A percentile compares a stretch with the other conserved stretches of the same genome.
Evolutionary conservation across 2,329 filamentous ascomycete genomes (phyloP).

Genomic region (Pseudofabraea citricarpa): DNA sequence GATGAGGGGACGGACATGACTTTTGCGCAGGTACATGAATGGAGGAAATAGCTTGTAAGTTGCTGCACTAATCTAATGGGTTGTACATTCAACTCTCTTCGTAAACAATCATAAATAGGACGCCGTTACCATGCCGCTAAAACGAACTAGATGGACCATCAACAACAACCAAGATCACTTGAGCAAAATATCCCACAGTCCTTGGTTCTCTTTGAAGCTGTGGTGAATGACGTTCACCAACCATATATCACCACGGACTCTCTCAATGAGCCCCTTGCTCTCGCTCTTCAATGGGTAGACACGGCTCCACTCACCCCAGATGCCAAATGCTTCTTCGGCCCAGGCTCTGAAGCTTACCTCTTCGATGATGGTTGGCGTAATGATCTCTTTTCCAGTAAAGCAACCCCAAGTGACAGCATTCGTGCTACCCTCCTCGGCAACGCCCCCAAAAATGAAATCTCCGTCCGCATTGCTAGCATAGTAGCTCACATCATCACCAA

Average conservation of each 20-base stretch:
- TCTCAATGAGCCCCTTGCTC: slow-evolving; percentile 66
- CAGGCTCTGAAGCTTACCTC: slow-evolving; percentile 90
- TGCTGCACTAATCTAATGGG: no score
- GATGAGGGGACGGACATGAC: no score
- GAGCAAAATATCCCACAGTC: slow-evolving; percentile 65
- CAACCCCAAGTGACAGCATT: slow-evolving; percentile 98
- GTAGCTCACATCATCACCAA: slow-evolving; percentile 70
- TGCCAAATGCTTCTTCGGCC: slow-evolving; percentile 92
- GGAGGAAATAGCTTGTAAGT: no score
- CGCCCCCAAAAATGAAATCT: slow-evolving; percentile 66
- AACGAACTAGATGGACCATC: no score
- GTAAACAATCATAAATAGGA: no score
- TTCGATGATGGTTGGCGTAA: slow-evolving; percentile 95
- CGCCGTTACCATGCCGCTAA: no score
- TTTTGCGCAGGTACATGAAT: no score
- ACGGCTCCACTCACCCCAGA: slow-evolving; percentile 90
- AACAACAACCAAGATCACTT: no score
- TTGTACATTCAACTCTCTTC: no score
- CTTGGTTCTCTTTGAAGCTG: slow-evolving; percentile 65
- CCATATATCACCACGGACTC: slow-evolving; percentile 68
- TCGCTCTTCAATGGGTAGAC: slow-evolving; percentile 68
- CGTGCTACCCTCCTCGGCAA: slow-evolving; percentile 54
- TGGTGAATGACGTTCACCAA: slow-evolving; percentile 89
- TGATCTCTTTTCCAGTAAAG: slow-evolving; percentile 92
- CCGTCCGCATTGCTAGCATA: slow-evolving; percentile 77